Evolutionary conservation across 805 yeast species (phyloP), one percentile per base, ranked within the genome.

Genomic region (Yarrowia sp.): DNA sequence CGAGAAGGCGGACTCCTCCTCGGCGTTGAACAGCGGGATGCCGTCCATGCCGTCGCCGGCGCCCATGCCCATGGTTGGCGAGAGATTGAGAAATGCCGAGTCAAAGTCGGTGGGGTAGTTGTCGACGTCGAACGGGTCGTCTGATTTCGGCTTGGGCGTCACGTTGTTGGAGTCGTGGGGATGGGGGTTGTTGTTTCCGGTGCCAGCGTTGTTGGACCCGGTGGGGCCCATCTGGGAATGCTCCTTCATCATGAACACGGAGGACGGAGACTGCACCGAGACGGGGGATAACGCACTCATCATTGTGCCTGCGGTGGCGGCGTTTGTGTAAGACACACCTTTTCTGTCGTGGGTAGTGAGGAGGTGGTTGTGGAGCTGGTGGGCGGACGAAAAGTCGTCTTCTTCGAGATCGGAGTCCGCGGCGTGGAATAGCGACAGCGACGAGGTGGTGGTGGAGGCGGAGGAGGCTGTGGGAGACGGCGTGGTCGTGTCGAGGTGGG

Each of bases 1-100:
- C 13, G 76, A 65, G 58, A 75, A 73, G n/a, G 76, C 78, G 7
- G 66, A 56, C 30, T 74, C 70, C 63, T 76, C 78, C 55, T 69
- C 70, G 47, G 74, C 76, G 66, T 73, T 75, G 58, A 76, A 71
- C 50, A 73, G 69, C 30, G 64, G 64, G 13, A 58, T 58, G 14
- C 30, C 72, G 71, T 33, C 50, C 47, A 36, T 34, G n/a, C 36
- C 63, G n/a, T 67, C 50, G 34, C 40, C 67, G 14, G 34, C 14
- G 40, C 38, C 70, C 34, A 40, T 34, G 34, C 20, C 47, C 50
- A 65, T 38, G 43, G 47, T 64, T 9, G 60, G 43, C 36, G 53
- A 52, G 42, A 71, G 68, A 34, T 70, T 66, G n/a, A 70, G 70
- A 49, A 71, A 71, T 12, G 73, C 73, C 6, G 71, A 67, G 40